phyloP scores from a whole-genome alignment of 2,329 filamentous ascomycete genomes.

The Proliferodiscus dingleyae region DNA sequence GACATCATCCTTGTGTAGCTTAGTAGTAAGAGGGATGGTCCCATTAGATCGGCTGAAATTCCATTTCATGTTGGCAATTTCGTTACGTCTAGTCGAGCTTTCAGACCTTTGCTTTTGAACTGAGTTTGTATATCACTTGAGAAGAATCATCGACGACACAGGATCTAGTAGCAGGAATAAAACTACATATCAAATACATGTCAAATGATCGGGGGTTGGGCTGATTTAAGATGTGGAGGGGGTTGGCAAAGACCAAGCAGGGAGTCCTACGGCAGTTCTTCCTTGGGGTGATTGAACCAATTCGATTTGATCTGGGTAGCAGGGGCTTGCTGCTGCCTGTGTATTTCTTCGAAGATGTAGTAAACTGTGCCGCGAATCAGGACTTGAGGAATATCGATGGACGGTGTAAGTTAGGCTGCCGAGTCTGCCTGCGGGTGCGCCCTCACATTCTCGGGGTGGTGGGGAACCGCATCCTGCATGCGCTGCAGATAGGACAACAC shows the following conservation, averaged over 20 bases:
- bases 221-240: not conserved
- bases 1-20: not conserved
- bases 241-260: not conserved
- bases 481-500: no score
- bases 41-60: not conserved
- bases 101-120: no score
- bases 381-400: not conserved
- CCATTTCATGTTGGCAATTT: conserved; percentile 6
- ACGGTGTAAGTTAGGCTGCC: conserved; percentile 1
- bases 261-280: conserved; percentile 5
- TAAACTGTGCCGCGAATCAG: not conserved
- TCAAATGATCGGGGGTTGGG: not conserved
- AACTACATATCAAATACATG: not conserved
- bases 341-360: not conserved
- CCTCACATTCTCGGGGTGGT: not conserved
- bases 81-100: not conserved
- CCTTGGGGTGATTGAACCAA: not conserved
- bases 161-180: not conserved
- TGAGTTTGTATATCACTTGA: conserved; percentile 6
- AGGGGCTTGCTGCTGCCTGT: conserved; percentile 2
- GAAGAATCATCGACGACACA: conserved; percentile 1
- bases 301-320: not conserved
- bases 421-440: conserved; percentile 4
- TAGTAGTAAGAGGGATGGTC: not conserved
- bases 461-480: no score